Percentiles rank a stretch among this genome's conserved stretches.
Conservation (phyloP, 805 yeast genomes). For the Tetrapisispora namnaoensis region DNA sequence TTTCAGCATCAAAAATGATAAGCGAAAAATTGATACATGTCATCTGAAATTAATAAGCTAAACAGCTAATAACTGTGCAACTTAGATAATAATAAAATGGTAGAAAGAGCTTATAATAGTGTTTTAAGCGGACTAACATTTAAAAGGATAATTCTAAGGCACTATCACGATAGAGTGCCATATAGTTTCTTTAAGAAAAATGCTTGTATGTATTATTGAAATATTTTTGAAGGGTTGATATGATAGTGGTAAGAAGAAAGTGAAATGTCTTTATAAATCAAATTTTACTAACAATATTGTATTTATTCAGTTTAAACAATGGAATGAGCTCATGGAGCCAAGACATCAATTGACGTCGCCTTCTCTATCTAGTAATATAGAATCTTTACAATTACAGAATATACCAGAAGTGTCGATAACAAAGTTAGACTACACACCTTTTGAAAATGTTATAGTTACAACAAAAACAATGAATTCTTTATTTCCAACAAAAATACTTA, state of each 20-base stretch:
- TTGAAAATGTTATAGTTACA: conserved; percentile 13
- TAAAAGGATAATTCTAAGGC: no score
- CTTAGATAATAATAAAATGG: no score
- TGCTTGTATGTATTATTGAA: background rate
- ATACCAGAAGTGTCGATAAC: conserved; percentile 27
- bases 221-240: no score
- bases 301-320: conserved; percentile 37
- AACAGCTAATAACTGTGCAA: no score
- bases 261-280: background rate
- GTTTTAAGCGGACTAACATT: no score
- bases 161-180: no score
- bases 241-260: no score
- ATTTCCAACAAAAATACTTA: conserved; percentile 16
- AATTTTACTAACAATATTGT: background rate
- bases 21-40: background rate
- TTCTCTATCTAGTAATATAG: conserved; percentile 13
- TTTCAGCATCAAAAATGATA: background rate
- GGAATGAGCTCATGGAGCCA: conserved; percentile 37
- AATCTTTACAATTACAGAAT: conserved; percentile 17
- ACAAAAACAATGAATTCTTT: conserved; percentile 23
- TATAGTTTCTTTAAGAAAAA: background rate
- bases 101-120: background rate
- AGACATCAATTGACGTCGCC: conserved; percentile 37
- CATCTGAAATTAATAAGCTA: no score
- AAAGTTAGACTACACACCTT: conserved; percentile 8